A percentile compares a stretch with the other conserved stretches of the same genome.
These are phyloP conservation scores for Astrocystis sublimbata DNA, from an alignment of 495 filamentous ascomycete genomes.

Conservation along the genomic window DNA sequence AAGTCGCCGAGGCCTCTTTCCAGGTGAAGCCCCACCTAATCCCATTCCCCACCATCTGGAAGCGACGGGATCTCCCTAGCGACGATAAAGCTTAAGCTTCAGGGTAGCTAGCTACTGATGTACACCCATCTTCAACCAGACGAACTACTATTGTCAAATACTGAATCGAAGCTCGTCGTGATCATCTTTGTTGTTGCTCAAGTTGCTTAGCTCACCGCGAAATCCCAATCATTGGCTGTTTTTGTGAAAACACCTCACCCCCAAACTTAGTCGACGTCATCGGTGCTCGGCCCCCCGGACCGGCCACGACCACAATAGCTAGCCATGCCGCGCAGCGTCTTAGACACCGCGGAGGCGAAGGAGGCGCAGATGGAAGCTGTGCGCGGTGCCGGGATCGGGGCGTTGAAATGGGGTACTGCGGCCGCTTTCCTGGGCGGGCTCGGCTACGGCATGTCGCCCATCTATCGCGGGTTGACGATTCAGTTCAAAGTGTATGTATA, in stretches of 20 bases:
- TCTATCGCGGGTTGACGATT: slow-evolving; percentile 80
- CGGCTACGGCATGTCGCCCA: slow-evolving; percentile 62
- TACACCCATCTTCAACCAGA: background rate
- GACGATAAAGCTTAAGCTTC: background rate
- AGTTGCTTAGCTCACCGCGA: background rate
- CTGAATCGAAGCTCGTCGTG: background rate
- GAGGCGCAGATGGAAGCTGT: slow-evolving; percentile 63
- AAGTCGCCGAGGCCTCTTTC: background rate
- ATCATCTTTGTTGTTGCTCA: background rate
- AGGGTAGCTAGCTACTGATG: background rate
- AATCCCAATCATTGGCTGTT: background rate
- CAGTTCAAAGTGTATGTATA: slow-evolving; percentile 81
- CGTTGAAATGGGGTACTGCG: slow-evolving; percentile 65
- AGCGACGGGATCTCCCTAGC: background rate
- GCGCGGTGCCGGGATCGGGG: slow-evolving; percentile 60
- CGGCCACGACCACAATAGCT: slow-evolving; percentile 30
- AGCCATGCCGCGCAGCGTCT: slow-evolving; percentile 34
- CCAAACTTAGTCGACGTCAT: background rate
- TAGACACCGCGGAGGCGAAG: slow-evolving; percentile 58
- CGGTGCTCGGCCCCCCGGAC: background rate
- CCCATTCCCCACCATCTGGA: background rate
- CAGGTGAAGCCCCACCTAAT: slow-evolving; percentile 6
- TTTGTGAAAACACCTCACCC: background rate
- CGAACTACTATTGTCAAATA: background rate
- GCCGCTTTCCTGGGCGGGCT: slow-evolving; percentile 56